These are phyloP conservation scores for Beverwykella pulmonaria DNA, from an alignment of 495 filamentous ascomycete species.

Conservation along the genomic window DNA sequence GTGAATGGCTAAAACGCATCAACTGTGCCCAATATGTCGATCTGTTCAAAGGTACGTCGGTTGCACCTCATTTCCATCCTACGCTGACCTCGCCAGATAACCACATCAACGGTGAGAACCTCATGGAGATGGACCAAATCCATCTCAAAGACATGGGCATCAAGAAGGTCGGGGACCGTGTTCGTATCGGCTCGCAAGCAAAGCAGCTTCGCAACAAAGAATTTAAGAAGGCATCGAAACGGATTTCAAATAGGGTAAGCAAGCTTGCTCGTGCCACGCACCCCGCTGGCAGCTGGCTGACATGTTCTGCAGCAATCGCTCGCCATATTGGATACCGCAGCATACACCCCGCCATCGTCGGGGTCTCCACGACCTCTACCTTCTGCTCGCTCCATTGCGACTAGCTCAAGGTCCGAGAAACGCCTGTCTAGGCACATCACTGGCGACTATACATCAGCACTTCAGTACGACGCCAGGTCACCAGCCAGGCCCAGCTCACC, in stretches of 20 bases:
- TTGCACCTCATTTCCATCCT: conserved; percentile 3
- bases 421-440: conserved; percentile 69
- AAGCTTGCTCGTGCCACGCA: neutral
- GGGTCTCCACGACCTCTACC: conserved; percentile 66
- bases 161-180: conserved; percentile 95
- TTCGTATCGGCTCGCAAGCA: conserved; percentile 86
- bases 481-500: conserved; percentile 74
- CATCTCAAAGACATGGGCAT: conserved; percentile 97
- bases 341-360: conserved; percentile 64
- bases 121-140: conserved; percentile 95
- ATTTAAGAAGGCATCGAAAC: conserved; percentile 79
- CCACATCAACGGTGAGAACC: conserved; percentile 93
- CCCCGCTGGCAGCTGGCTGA: conserved; percentile 35
- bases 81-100: conserved; percentile 60
- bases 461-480: conserved; percentile 54
- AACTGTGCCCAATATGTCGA: conserved; percentile 92
- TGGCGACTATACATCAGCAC: conserved; percentile 42
- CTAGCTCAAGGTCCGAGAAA: conserved; percentile 63
- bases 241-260: conserved; percentile 72
- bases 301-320: conserved; percentile 64
- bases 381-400: conserved; percentile 49
- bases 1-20: conserved; percentile 85
- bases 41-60: conserved; percentile 74
- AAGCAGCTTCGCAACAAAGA: conserved; percentile 88
- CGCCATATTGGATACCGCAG: conserved; percentile 62